Conservation (phyloP, 768 basidiomycete genomes). For the Rhodotorula kratochvilovae region DNA sequence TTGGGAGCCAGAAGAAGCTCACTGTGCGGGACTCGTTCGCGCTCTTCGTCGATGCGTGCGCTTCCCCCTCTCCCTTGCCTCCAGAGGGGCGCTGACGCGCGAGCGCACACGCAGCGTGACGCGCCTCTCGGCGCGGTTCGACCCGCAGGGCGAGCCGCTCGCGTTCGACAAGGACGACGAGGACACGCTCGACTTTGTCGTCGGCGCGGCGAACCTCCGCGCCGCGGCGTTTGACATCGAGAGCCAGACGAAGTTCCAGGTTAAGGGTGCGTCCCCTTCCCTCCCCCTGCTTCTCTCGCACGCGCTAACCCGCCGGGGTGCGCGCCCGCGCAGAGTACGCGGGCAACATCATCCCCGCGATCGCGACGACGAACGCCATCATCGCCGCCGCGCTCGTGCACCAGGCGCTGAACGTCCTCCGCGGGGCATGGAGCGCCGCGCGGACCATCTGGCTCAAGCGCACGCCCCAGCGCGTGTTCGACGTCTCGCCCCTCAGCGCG, state of each 20-base stretch:
- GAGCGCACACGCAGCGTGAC: conserved; percentile 58
- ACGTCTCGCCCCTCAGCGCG: conserved; percentile 59
- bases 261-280: conserved; percentile 65
- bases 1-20: conserved; percentile 79
- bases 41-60: conserved; percentile 80
- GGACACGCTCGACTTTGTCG: conserved; percentile 93
- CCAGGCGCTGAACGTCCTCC: conserved; percentile 80
- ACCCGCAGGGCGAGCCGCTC: conserved; percentile 42
- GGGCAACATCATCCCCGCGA: conserved; percentile 98
- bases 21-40: conserved; percentile 73
- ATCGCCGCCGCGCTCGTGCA: conserved; percentile 91
- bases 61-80: no score
- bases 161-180: conserved; percentile 97
- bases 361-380: conserved; percentile 97
- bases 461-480: conserved; percentile 72
- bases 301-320: background rate
- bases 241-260: conserved; percentile 87
- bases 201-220: conserved; percentile 86
- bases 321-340: conserved; percentile 72
- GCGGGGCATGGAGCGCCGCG: conserved; percentile 54
- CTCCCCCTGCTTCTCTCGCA: background rate
- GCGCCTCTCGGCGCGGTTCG: conserved; percentile 61
- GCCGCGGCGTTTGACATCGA: conserved; percentile 84
- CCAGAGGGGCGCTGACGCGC: background rate
- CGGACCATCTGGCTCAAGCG: conserved; percentile 66